Percentiles rank a stretch among this genome's conserved stretches.
Conservation (phyloP, 192 early-diverging fungal species). For the Linnemannia zychae region DNA sequence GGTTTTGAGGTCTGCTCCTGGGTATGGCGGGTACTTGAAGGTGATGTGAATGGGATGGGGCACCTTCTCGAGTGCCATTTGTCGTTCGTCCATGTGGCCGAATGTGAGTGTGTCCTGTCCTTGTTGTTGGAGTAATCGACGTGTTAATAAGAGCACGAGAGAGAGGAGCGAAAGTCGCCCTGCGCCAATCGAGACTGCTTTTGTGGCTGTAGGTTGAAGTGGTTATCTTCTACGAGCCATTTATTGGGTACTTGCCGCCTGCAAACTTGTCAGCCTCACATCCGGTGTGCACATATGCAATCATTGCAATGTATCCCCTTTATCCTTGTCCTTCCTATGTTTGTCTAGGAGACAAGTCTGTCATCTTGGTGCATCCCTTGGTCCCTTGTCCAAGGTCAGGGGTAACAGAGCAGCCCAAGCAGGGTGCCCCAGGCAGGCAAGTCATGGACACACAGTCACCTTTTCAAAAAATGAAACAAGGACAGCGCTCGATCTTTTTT, state of each 20-base stretch:
- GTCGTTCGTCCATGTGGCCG: slow-evolving; percentile 27
- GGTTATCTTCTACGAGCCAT: too few relatives aligned
- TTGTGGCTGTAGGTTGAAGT: too few relatives aligned
- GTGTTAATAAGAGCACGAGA: neutral
- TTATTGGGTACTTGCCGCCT: too few relatives aligned
- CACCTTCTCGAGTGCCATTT: slow-evolving; percentile 53
- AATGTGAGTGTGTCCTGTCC: slow-evolving; percentile 13
- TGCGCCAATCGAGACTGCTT: neutral
- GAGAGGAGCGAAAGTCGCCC: neutral
- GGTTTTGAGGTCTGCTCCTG: slow-evolving; percentile 40
- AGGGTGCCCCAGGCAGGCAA: neutral
- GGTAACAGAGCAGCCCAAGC: neutral
- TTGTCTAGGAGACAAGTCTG: too few relatives aligned
- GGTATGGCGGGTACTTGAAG: slow-evolving; percentile 48
- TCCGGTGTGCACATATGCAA: too few relatives aligned
- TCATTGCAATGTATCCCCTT: too few relatives aligned
- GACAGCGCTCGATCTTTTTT: neutral
- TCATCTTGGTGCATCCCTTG: too few relatives aligned
- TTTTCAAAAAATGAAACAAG: neutral
- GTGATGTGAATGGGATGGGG: slow-evolving; percentile 42
- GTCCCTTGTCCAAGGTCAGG: neutral
- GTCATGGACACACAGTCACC: neutral
- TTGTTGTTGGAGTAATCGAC: neutral
- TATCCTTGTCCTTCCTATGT: too few relatives aligned
- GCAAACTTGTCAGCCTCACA: too few relatives aligned